These are phyloP conservation scores for Ganoderma meredithae DNA, from an alignment of 1,284 basidiomycete species.

Conservation along the genomic window DNA sequence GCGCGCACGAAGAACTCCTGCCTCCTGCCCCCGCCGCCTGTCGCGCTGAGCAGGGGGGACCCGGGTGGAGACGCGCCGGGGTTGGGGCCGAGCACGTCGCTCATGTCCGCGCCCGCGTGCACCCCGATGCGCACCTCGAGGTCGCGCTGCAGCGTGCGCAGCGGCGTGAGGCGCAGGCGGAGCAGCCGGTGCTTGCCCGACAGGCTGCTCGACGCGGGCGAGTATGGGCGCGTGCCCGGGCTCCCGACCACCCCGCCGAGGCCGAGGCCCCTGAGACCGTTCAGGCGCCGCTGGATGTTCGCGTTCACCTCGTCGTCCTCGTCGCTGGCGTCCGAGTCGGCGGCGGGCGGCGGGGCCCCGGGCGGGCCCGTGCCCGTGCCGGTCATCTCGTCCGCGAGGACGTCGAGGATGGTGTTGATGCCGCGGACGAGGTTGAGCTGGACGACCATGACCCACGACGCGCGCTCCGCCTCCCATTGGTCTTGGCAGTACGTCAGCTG, in stretches of 20 bases:
- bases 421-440: constrained; percentile 79
- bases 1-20: constrained; percentile 65
- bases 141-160: constrained; percentile 63
- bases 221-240: not conserved
- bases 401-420: constrained; percentile 64
- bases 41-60: constrained; percentile 26
- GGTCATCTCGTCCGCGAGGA: constrained; percentile 62
- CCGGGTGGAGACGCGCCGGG: constrained; percentile 40
- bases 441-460: constrained; percentile 77
- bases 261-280: too few relatives aligned
- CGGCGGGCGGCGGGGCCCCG: constrained; percentile 8
- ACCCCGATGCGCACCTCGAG: constrained; percentile 68
- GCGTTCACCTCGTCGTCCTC: constrained; percentile 11
- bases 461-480: constrained; percentile 72
- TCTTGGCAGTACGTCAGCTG: constrained; percentile 71
- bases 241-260: too few relatives aligned
- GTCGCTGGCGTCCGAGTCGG: constrained; percentile 31
- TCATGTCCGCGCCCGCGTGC: constrained; percentile 46
- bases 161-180: constrained; percentile 61
- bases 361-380: constrained; percentile 25
- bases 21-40: constrained; percentile 36
- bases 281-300: too few relatives aligned
- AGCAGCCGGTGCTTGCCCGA: constrained; percentile 68
- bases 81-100: constrained; percentile 33
- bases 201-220: constrained; percentile 42